Conservation (phyloP, 2,329 filamentous ascomycete species). For the Cercospora sesami region DNA sequence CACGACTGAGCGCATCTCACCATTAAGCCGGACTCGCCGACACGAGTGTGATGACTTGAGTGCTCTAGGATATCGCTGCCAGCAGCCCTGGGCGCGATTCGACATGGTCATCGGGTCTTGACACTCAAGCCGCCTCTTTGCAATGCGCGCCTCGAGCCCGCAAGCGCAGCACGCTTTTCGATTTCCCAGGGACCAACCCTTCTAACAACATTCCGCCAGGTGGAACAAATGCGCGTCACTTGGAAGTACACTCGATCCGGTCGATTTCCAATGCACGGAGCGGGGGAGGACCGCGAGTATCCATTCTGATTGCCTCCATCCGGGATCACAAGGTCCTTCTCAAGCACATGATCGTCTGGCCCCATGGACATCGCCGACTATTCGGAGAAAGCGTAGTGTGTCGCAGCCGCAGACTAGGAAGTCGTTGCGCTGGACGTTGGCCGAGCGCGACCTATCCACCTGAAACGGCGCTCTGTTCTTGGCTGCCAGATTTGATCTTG, state of each 20-base stretch:
- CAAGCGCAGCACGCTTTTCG: too few relatives aligned
- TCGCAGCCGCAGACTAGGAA: neutral
- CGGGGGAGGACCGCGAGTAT: too few relatives aligned
- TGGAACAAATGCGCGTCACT: neutral
- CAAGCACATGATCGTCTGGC: neutral
- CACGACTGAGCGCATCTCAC: neutral
- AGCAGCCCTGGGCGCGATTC: too few relatives aligned
- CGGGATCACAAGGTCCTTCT: neutral
- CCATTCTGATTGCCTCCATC: neutral
- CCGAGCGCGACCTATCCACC: neutral
- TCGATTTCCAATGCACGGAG: neutral
- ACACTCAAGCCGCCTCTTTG: neutral
- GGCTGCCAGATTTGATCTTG: neutral
- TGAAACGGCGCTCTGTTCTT: slow-evolving; percentile 3
- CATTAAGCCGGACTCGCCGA: neutral
- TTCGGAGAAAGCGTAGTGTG: neutral
- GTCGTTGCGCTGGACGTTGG: neutral
- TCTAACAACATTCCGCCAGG: too few relatives aligned
- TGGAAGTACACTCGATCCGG: neutral
- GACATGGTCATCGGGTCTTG: neutral
- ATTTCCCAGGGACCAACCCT: too few relatives aligned
- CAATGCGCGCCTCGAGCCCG: neutral
- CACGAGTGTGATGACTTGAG: neutral
- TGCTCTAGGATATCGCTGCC: too few relatives aligned
- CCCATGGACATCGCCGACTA: neutral